These are phyloP conservation scores for Fusarium proliferatum DNA, from an alignment of 2,329 filamentous ascomycete genomes.

Conservation along the genomic window DNA sequence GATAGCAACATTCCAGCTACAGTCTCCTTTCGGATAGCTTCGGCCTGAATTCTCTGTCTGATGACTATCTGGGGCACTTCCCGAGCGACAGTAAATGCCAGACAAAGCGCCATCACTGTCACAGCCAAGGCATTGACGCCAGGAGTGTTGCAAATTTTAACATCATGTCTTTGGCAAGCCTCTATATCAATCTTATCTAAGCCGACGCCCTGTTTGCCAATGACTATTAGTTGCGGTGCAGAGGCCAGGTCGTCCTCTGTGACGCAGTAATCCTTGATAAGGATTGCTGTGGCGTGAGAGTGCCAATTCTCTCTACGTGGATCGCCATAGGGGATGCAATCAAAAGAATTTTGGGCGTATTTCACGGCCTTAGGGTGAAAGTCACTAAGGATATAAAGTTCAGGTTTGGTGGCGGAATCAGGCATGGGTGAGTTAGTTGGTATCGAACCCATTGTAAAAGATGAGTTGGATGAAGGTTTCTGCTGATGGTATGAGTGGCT, in stretches of 20 bases:
- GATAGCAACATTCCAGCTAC: background rate
- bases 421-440: too few species aligned
- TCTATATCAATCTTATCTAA: background rate
- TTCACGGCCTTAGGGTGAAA: too few species aligned
- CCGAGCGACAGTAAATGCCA: background rate
- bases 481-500: too few species aligned
- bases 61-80: background rate
- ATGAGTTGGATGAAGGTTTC: too few species aligned
- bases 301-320: too few species aligned
- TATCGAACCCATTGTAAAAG: too few species aligned
- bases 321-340: too few species aligned
- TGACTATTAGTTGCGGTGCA: background rate
- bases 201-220: background rate
- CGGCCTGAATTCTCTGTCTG: background rate
- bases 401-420: too few species aligned
- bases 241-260: background rate
- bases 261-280: too few species aligned
- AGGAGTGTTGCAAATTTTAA: background rate
- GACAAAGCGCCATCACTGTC: background rate
- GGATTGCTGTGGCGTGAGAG: too few species aligned
- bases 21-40: background rate
- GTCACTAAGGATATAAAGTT: too few species aligned
- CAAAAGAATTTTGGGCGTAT: too few species aligned
- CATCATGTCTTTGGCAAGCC: background rate
- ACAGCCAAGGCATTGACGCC: background rate